These are phyloP conservation scores for Heritiera fomes DNA, from an alignment of 345 rosid genomes.

Conservation along the genomic window DNA sequence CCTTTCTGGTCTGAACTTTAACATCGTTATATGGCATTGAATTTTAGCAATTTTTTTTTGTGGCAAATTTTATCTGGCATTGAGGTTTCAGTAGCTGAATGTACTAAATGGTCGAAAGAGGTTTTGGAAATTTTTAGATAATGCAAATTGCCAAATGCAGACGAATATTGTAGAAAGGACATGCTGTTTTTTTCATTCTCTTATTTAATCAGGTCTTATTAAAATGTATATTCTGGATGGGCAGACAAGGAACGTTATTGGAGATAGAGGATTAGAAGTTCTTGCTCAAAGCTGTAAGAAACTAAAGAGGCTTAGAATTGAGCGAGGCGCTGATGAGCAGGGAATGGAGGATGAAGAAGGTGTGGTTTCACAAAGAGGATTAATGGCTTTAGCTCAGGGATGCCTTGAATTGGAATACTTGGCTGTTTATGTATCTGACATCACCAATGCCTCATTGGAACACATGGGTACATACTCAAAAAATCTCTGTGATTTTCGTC, in stretches of 20 bases:
- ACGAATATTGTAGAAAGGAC: constrained; percentile 3
- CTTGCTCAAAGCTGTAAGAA: constrained; percentile 69
- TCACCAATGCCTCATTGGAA: constrained; percentile 73
- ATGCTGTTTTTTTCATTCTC: neutral
- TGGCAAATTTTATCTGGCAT: constrained; percentile 6
- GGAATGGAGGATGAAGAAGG: constrained; percentile 90
- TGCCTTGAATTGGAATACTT: constrained; percentile 74
- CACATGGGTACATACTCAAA: constrained; percentile 60
- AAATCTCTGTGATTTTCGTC: constrained; percentile 82
- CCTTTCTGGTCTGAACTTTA: neutral
- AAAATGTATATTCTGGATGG: constrained; percentile 25
- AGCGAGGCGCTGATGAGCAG: constrained; percentile 87
- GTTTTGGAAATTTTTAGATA: constrained; percentile 7
- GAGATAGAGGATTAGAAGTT: constrained; percentile 88
- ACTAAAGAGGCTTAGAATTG: constrained; percentile 89
- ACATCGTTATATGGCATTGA: neutral
- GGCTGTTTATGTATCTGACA: constrained; percentile 88
- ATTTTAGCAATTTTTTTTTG: neutral
- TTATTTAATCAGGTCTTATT: neutral
- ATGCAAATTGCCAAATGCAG: neutral
- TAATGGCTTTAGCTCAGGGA: constrained; percentile 81
- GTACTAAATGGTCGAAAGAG: neutral
- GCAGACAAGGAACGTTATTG: constrained; percentile 95
- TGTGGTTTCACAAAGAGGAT: constrained; percentile 82
- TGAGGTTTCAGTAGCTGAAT: neutral